Conservation (phyloP, 2,329 filamentous ascomycete genomes). For the Fusarium fracticaudum region DNA sequence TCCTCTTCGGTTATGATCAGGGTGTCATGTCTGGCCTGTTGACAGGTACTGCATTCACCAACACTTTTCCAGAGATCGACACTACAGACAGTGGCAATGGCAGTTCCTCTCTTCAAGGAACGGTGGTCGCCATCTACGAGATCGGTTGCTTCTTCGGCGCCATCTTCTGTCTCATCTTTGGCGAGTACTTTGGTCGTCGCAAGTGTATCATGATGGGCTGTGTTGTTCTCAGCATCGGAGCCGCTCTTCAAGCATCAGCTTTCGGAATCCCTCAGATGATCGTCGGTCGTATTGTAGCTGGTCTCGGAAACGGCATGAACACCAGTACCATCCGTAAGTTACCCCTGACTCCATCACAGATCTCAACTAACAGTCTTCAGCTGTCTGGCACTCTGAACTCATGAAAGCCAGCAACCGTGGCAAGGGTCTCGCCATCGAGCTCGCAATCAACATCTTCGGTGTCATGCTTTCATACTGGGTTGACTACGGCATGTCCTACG, state of each 20-base stretch:
- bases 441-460: slow-evolving; percentile 52
- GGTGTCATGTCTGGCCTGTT: slow-evolving; percentile 48
- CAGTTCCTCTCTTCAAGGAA: slow-evolving; percentile 56
- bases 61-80: slow-evolving; percentile 48
- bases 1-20: slow-evolving; percentile 49
- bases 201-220: slow-evolving; percentile 53
- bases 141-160: slow-evolving; percentile 60
- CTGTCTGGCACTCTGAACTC: slow-evolving; percentile 55
- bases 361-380: slow-evolving; percentile 10
- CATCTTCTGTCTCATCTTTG: slow-evolving; percentile 51
- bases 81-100: slow-evolving; percentile 50
- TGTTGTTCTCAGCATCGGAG: slow-evolving; percentile 54
- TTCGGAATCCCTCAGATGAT: slow-evolving; percentile 55
- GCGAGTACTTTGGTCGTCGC: slow-evolving; percentile 56
- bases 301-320: slow-evolving; percentile 58
- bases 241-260: slow-evolving; percentile 53
- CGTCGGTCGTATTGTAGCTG: slow-evolving; percentile 55
- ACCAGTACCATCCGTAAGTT: slow-evolving; percentile 57
- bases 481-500: slow-evolving; percentile 52
- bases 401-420: slow-evolving; percentile 53
- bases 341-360: no score
- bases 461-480: slow-evolving; percentile 50
- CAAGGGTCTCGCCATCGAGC: slow-evolving; percentile 41
- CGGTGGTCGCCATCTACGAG: slow-evolving; percentile 58
- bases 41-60: slow-evolving; percentile 47